A percentile compares a stretch with the other conserved stretches of the same genome.
These are phyloP conservation scores for Ustilago bromivora DNA, from an alignment of 1,284 basidiomycete species.

Conservation along the genomic window DNA sequence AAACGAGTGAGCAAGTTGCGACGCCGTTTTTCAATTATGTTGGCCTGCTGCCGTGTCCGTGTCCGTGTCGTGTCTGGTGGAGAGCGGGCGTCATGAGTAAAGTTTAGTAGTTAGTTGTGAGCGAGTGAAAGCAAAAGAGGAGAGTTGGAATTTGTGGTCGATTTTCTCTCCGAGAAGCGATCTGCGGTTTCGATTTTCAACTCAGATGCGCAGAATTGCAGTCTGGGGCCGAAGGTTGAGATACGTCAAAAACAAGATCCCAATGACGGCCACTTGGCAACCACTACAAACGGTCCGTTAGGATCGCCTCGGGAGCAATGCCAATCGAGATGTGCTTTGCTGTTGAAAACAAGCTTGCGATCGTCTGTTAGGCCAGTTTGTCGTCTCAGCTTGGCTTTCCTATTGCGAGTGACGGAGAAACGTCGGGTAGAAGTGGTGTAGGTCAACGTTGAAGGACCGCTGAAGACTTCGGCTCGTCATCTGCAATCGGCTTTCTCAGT, in stretches of 20 bases:
- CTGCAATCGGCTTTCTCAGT: not conserved
- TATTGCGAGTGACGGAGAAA: no score
- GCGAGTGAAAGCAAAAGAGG: not conserved
- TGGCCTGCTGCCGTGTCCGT: not conserved
- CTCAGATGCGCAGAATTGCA: not conserved
- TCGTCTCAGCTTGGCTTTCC: no score
- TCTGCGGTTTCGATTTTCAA: conserved; percentile 6
- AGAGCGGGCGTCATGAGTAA: no score
- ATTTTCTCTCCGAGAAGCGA: conserved; percentile 20
- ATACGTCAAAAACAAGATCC: conserved; percentile 5
- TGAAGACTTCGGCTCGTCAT: not conserved
- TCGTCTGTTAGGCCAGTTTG: no score
- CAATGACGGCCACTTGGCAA: no score
- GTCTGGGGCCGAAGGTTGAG: conserved; percentile 7
- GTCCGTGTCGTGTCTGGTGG: not conserved
- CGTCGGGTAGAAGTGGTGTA: no score
- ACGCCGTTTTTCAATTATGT: not conserved
- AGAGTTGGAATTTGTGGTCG: not conserved
- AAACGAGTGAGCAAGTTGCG: not conserved
- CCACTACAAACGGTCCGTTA: no score
- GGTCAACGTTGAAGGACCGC: not conserved
- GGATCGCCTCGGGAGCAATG: no score
- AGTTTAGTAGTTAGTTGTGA: no score
- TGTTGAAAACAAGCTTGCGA: no score
- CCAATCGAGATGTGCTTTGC: no score